Conservation (phyloP, 805 yeast genomes). For the Blastobotrys chiropterorum region DNA sequence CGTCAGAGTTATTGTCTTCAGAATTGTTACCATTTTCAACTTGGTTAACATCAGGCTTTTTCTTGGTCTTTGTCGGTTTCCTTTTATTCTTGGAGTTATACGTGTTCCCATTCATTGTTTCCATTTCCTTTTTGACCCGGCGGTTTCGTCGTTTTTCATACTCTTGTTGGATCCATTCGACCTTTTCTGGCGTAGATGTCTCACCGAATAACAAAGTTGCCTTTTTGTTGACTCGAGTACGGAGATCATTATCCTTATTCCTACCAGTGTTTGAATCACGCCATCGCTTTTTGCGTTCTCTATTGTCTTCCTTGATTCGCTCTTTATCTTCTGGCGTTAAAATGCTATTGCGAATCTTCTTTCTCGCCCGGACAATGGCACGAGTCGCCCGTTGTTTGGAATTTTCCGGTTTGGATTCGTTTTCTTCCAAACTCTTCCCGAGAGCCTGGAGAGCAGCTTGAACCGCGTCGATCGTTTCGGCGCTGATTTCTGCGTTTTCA, state of each 20-base stretch:
- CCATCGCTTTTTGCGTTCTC: constrained; percentile 80
- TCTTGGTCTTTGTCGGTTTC: neutral
- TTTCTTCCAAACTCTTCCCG: constrained; percentile 9
- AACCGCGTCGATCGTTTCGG: constrained; percentile 23
- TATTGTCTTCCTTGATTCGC: constrained; percentile 56
- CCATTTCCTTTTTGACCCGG: constrained; percentile 40
- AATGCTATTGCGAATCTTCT: constrained; percentile 1
- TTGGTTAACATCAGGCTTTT: constrained; percentile 4
- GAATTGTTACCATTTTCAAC: neutral
- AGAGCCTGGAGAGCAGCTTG: constrained; percentile 23
- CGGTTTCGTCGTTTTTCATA: constrained; percentile 59
- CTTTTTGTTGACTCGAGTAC: constrained; percentile 68
- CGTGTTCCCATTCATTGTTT: constrained; percentile 2
- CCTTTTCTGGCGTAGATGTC: constrained; percentile 45
- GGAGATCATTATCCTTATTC: constrained; percentile 81
- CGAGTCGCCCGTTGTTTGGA: neutral
- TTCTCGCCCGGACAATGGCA: neutral
- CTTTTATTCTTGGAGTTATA: neutral
- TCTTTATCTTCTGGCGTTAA: constrained; percentile 40
- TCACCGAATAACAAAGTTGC: constrained; percentile 65
- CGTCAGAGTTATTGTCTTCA: neutral
- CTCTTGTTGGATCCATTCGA: constrained; percentile 69
- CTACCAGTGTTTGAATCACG: constrained; percentile 71
- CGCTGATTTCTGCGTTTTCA: constrained; percentile 5
- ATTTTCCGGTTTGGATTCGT: constrained; percentile 5